Evolutionary conservation across 371 early-diverging fungal genomes (phyloP), one percentile per base, ranked within the genome.

Genomic region (Nosema muscidifuracis): DNA sequence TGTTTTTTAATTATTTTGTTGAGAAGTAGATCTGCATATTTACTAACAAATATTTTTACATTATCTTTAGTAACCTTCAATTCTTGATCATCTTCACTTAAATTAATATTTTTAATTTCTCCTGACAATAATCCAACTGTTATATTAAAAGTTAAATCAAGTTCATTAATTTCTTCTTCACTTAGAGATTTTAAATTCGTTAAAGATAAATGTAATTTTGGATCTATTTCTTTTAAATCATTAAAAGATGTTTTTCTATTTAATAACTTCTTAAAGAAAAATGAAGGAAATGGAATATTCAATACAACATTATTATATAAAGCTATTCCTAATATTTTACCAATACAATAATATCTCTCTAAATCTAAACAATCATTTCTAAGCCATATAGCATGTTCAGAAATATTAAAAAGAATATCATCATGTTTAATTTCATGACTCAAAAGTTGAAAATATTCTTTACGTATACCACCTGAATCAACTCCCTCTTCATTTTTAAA

Each of bases 401-500:
- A 74, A 0, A 85, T 84, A 63, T 84, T 84, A 75, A 89, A 81
- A 42, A 89, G 44, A 24, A 47, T 65, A 38, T 62, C 61, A 43
- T 80, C 75, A n/a, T 71, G 56, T 50, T 61, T 65, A 0, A 79
- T 82, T 72, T 82, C 73, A 42, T 73, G 73, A 16, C 86, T 76
- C n/a, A 89, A 30, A 3, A 87, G 82, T 71, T 87, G 87, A 78
- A 88, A 88, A 74, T 85, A 88, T 79, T 88, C 89, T 80, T 88
- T 89, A 74, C 85, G 86, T 9, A 83, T 81, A 13, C 91, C 79
- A 53, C 94, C 94, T 80, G 90, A 88, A 73, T 94, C 94, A 74
- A 88, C 24, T 81, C 85, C 50, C 85, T 84, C 50, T 76, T 91
- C 91, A 36, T 88, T 3, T 84, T 86, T 51, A 50, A 84, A 84